Percentiles rank a stretch among this genome's conserved stretches.
These are phyloP conservation scores for Mimosa pudica DNA, from an alignment of 306 rosid species.

Conservation along the genomic window DNA sequence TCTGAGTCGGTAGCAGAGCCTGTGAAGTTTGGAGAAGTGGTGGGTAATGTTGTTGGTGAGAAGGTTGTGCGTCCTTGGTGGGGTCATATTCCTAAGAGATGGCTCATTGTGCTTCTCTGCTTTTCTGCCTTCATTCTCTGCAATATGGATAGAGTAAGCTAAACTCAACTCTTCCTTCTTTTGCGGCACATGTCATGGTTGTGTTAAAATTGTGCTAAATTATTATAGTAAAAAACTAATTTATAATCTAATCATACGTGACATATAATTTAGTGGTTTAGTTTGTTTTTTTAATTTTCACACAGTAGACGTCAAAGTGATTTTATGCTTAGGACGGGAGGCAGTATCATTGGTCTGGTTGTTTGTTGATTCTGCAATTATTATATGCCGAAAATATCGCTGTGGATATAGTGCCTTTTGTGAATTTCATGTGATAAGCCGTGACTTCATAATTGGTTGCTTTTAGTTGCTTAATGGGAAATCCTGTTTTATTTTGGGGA, in stretches of 20 bases:
- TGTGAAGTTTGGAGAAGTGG: slow-evolving; percentile 43
- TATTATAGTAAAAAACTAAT: no score
- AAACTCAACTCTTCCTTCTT: not conserved
- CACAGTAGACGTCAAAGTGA: no score
- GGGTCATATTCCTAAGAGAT: slow-evolving; percentile 81
- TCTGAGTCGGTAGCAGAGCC: slow-evolving; percentile 43
- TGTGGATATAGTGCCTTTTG: not conserved
- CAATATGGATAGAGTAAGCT: slow-evolving; percentile 92
- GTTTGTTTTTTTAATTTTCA: no score
- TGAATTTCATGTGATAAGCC: not conserved
- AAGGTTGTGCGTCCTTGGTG: slow-evolving; percentile 59
- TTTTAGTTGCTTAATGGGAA: not conserved
- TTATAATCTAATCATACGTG: no score
- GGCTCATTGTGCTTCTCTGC: slow-evolving; percentile 91
- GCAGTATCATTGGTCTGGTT: not conserved
- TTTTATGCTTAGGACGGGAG: no score
- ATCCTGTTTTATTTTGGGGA: no score
- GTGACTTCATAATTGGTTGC: not conserved
- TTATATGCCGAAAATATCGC: not conserved
- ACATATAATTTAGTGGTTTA: no score
- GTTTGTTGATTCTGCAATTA: not conserved
- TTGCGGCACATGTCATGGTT: not conserved
- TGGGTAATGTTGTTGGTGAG: slow-evolving; percentile 24
- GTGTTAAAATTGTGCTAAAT: no score
- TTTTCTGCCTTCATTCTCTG: slow-evolving; percentile 93